These are phyloP conservation scores for Linnemannia elongata DNA, from an alignment of 192 early-diverging fungal genomes.

Conservation along the genomic window DNA sequence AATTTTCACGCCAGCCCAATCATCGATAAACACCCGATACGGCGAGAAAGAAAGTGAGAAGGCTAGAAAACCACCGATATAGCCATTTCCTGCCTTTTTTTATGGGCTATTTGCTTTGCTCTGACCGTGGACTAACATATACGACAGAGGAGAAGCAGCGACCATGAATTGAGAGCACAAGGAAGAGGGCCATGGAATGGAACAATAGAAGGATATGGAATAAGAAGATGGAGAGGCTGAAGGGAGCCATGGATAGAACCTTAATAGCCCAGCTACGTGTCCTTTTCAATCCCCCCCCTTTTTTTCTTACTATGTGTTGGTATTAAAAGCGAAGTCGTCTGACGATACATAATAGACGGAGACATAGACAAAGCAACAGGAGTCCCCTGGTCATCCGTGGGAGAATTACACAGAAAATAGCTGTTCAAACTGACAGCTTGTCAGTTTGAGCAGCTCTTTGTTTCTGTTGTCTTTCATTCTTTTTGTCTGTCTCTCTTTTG, in stretches of 20 bases:
- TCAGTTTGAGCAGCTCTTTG: neutral
- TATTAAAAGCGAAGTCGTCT: neutral
- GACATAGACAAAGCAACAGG: neutral
- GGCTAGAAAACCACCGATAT: neutral
- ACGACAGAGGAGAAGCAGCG: neutral
- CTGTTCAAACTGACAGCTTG: neutral
- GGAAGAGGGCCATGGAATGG: neutral
- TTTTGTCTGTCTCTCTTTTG: neutral
- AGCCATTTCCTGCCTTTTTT: neutral
- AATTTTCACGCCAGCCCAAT: neutral
- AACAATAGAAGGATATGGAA: neutral
- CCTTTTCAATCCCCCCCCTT: too few relatives aligned
- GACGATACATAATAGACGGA: neutral
- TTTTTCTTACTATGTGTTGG: neutral
- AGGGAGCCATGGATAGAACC: neutral
- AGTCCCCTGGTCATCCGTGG: neutral
- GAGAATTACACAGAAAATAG: neutral
- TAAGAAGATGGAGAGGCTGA: neutral
- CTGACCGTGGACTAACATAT: too few relatives aligned
- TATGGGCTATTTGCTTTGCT: neutral
- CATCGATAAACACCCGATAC: too few relatives aligned
- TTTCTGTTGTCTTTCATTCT: too few relatives aligned
- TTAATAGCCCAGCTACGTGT: neutral
- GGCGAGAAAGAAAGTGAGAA: neutral
- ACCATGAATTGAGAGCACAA: neutral